Evolutionary conservation across 805 yeast genomes (phyloP).

Genomic region (Scheffersomyces ergatensis): DNA sequence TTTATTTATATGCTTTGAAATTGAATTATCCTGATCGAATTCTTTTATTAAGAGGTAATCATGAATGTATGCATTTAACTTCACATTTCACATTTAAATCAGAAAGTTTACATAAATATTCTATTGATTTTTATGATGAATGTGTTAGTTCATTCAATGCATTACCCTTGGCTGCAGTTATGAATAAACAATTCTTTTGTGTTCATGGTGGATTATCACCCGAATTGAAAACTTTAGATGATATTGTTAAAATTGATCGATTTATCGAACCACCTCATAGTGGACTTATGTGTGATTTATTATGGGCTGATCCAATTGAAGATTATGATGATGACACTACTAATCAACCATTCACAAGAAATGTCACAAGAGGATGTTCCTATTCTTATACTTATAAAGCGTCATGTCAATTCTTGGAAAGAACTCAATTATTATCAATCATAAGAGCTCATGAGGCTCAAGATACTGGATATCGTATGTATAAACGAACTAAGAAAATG

Average conservation of each 20-base stretch:
- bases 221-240: conserved; percentile 67
- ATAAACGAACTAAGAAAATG: conserved; percentile 74
- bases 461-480: conserved; percentile 95
- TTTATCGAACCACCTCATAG: conserved; percentile 91
- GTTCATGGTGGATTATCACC: conserved; percentile 97
- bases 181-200: conserved; percentile 93
- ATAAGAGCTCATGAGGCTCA: conserved; percentile 98
- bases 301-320: conserved; percentile 97
- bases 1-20: conserved; percentile 77
- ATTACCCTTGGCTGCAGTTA: conserved; percentile 86
- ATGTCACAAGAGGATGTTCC: conserved; percentile 86
- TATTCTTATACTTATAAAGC: conserved; percentile 86
- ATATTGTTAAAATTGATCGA: conserved; percentile 67
- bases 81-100: conserved; percentile 89
- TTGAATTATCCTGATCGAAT: conserved; percentile 70
- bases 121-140: conserved; percentile 60
- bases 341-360: conserved; percentile 56
- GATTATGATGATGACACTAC: conserved; percentile 56
- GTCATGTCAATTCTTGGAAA: conserved; percentile 71
- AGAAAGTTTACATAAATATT: conserved; percentile 87
- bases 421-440: conserved; percentile 76
- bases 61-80: conserved; percentile 90
- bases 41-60: conserved; percentile 89
- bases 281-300: conserved; percentile 90
- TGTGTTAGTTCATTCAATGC: conserved; percentile 79